These are phyloP conservation scores for Xylariaceae sp. DNA, from an alignment of 2,329 filamentous ascomycete genomes.

Conservation along the genomic window DNA sequence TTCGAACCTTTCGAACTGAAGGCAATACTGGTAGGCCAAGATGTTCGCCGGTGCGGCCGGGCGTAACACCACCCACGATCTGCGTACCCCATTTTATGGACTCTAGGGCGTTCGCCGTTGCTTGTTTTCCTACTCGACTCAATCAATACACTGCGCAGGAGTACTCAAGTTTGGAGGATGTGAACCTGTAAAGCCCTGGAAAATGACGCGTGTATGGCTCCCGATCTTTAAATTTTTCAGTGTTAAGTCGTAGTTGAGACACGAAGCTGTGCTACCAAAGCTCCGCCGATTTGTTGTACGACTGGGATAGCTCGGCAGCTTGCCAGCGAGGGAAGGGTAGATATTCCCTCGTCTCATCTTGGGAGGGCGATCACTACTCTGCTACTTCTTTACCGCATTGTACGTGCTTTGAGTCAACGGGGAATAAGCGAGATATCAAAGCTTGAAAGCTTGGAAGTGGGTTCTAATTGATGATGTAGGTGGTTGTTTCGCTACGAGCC, in stretches of 20 bases:
- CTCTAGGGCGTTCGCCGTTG: conserved; percentile 73
- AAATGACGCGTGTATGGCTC: conserved; percentile 40
- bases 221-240: conserved; percentile 39
- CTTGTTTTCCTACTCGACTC: conserved; percentile 39
- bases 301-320: conserved; percentile 4
- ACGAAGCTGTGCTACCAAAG: conserved; percentile 21
- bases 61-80: conserved; percentile 75
- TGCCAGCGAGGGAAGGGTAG: conserved; percentile 1
- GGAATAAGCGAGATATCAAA: too few relatives aligned
- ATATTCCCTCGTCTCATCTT: conserved; percentile 6
- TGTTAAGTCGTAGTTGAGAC: conserved; percentile 32
- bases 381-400: too few relatives aligned
- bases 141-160: neutral
- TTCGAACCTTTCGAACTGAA: conserved; percentile 55
- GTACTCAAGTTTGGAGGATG: neutral
- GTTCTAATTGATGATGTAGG: too few relatives aligned
- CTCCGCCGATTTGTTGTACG: conserved; percentile 7
- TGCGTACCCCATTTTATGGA: conserved; percentile 77
- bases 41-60: conserved; percentile 67
- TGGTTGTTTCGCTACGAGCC: too few relatives aligned
- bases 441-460: too few relatives aligned
- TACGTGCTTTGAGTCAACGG: too few relatives aligned
- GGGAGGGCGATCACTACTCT: too few relatives aligned
- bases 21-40: conserved; percentile 70
- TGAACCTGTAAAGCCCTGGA: conserved; percentile 43